Evolutionary conservation across 2,329 filamentous ascomycete species (phyloP), one percentile per base, ranked within the genome.

Genomic region (Lecanicillium sp.): DNA sequence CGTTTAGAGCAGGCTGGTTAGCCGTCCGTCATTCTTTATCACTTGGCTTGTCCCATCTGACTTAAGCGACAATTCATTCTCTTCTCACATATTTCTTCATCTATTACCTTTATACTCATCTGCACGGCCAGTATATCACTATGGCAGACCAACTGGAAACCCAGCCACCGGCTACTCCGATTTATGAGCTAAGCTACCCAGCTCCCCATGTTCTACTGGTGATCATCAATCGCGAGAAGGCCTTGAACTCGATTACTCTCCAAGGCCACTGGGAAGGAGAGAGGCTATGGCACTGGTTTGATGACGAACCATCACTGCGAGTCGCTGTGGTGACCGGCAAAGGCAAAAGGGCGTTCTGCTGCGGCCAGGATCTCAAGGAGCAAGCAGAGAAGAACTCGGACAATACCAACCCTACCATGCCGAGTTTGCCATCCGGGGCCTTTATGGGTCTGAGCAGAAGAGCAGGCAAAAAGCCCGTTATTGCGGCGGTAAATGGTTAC

Each of bases 401-500:
- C 9, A 33, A 22, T 4, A 17, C 32, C 17, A 40, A 42, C 37
- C 42, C 47, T 28, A 46, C 40, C 14, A 29, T 37, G 22, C 27
- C 33, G 3, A 12, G 33, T 2, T 46, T 38, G 44, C 69, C 71
- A 2, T 40, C 60, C 2, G 58, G 58, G 2, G 77, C 76, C 0
- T 57, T 56, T 39, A 51, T 44, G 40, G 77, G 74, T 0, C 52
- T 82, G 12, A 74, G 70, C 29, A 61, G 71, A 29, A 62, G 78
- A 11, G 56, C 56, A 11, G 77, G 78, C 1, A 78, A 75, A 60
- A 79, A 79, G 55, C 74, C 74, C 2, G 64, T 79, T 33, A 73
- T 79, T 51, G 73, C 72, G 8, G 74, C 74, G 3, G 71, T 77
- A 3, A 79, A 78, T 54, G 74, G 74, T 0, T 65, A 70, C 43